A percentile compares a stretch with the other conserved stretches of the same genome.
Evolutionary conservation across 257 asterid species (phyloP).

Genomic region (Perilla frutescens): DNA sequence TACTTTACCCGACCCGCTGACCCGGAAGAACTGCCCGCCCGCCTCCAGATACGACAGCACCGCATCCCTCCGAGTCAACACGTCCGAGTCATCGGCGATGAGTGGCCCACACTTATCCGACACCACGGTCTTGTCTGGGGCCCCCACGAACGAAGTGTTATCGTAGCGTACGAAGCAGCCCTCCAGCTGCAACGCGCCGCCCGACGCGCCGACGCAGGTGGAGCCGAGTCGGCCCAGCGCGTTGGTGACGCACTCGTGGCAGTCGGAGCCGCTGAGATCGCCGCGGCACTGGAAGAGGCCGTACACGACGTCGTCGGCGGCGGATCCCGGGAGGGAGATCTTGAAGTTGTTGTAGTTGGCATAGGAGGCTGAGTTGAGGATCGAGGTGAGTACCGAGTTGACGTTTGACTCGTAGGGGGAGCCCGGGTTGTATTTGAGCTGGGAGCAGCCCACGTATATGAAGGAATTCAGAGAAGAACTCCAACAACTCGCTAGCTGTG

Average conservation of each 20-base stretch:
- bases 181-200: conserved; percentile 82
- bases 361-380: conserved; percentile 65
- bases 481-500: conserved; percentile 24
- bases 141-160: conserved; percentile 66
- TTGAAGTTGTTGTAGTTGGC: conserved; percentile 76
- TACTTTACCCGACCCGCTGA: conserved; percentile 68
- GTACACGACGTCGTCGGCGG: conserved; percentile 55
- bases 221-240: conserved; percentile 67
- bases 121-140: conserved; percentile 62
- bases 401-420: conserved; percentile 66
- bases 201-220: conserved; percentile 60
- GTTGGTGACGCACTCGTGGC: conserved; percentile 55
- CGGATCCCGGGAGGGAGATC: conserved; percentile 64
- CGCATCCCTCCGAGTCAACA: conserved; percentile 53
- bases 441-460: conserved; percentile 77
- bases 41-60: conserved; percentile 55
- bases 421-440: conserved; percentile 56
- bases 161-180: conserved; percentile 82
- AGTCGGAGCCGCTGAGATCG: conserved; percentile 58
- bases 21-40: conserved; percentile 72
- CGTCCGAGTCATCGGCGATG: conserved; percentile 47
- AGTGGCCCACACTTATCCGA: conserved; percentile 67
- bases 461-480: conserved; percentile 44
- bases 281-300: conserved; percentile 91
- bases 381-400: conserved; percentile 67